Conservation (phyloP, 345 rosid species). For the Streptanthus diversifolius region DNA sequence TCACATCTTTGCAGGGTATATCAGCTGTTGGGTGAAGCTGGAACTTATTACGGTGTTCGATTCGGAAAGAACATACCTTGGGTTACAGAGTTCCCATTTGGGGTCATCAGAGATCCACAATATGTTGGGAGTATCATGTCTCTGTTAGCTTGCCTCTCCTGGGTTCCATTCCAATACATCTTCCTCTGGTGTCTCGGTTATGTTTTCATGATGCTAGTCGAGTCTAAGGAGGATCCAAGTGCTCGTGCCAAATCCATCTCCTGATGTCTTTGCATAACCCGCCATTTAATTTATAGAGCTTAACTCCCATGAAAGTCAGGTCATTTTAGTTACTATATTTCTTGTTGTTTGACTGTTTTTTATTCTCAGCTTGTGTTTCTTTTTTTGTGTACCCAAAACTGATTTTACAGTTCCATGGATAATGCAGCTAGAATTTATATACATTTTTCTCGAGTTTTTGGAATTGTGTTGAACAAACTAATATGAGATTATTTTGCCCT, state of each 20-base stretch:
- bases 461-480: constrained; percentile 6
- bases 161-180: constrained; percentile 84
- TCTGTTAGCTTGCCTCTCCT: constrained; percentile 63
- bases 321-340: neutral
- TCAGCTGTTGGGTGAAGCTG: constrained; percentile 86
- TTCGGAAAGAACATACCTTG: constrained; percentile 78
- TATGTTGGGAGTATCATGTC: constrained; percentile 85
- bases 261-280: constrained; percentile 29
- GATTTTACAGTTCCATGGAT: neutral
- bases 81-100: constrained; percentile 90
- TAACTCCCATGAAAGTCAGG: neutral
- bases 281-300: constrained; percentile 2
- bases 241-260: constrained; percentile 62
- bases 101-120: constrained; percentile 83
- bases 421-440: neutral
- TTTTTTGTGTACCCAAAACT: constrained; percentile 2
- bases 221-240: constrained; percentile 61
- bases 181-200: constrained; percentile 74
- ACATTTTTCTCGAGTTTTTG: neutral
- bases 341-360: neutral
- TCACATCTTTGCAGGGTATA: constrained; percentile 56
- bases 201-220: constrained; percentile 58
- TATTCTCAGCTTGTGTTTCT: neutral
- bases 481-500: neutral
- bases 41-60: constrained; percentile 83